Base-by-base conservation (phyloP, 495 filamentous ascomycete genomes). In the Diplogelasinospora grovesii region DNA sequence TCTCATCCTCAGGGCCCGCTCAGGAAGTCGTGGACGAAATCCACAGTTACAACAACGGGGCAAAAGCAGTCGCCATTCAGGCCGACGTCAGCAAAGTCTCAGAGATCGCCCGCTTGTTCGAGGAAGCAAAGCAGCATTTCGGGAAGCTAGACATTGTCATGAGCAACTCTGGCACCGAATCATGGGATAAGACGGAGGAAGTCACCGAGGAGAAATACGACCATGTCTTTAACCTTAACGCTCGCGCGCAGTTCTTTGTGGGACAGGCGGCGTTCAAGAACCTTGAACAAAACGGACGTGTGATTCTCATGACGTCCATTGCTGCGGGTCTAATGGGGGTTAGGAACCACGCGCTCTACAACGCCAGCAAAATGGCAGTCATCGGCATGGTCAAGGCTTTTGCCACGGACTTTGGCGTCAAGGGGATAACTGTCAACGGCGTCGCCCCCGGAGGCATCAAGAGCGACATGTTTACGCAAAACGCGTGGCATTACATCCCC, bases 201-300 rank as follows among this genome's bases (percentile, higher is more conserved):
- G 73, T 87, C 15, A 87, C 83, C 5, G 72, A 81, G 50, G 81
- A 79, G 42, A 79, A 82, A 52, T 88, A 79, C 67, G 83, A 90
- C 60, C 68, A 74, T 32, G 79, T 89, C 36, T 86, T 90, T 59
- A 73, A 74, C 56, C 64, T 89, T 41, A 90, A 90, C 64, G 78
- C 79, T 4, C 71, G 82, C 5, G 85, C 77, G 0, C 85, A 90
- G 63, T 89, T 88, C 71, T 87, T 89, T 64, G 85, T 90, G 41
- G 84, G 81, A 23, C 83, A 85, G 64, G 73, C 83, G 21, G 85
- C 81, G 38, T 78, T 77, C 64, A 78, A 82, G 60, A 59, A 86
- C 58, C 69, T 86, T 26, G 69, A 78, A 59, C 61, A 70, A 4
- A 75, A 79, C 39, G 85, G 85, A 23, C 71, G 85, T 8, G 62